Base-by-base conservation (phyloP, 495 filamentous ascomycete genomes). In the Aspergillus sparsus region DNA sequence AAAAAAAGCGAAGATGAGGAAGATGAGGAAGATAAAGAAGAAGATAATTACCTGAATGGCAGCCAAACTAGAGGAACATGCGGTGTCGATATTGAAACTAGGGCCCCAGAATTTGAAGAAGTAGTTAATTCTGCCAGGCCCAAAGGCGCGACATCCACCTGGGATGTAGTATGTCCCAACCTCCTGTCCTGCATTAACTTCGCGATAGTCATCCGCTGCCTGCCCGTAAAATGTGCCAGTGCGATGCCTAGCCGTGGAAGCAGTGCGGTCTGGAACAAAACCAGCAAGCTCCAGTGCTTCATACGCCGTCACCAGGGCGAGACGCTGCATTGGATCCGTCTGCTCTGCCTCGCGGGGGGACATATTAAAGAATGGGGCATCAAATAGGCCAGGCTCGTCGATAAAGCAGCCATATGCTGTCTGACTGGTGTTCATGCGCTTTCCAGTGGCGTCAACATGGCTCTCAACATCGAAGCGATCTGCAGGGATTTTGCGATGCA, bases 131-230 rank as follows among this genome's bases (percentile, higher is more conserved):
- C 80, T 80, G 6, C 65, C 87, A 0, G 85, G 84, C 0, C 82
- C 82, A 57, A 92, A 92, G 3, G 88, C 89, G 13, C 88, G 82
- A 5, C 84, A 80, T 63, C 84, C 87, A 41, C 90, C 90, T 0
- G 90, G 86, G 63, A 91, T 89, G 74, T 78, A 90, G 68, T 93
- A 92, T 1, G 88, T 91, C 67, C 90, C 87, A 35, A 93, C 82
- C 51, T 90, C 84, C 61, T 92, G 81, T 2, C 81, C 82, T 15
- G 83, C 82, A 63, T 91, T 90, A 51, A 90, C 83, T 63, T 92
- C 89, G 61, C 84, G 83, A 80, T 85, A 93, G 57, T 93, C 90
- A 55, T 92, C 88, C 11, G 84, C 87, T 0, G 89, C 88, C 67
- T 91, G 86, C 15, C 90, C 90, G 66, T 89, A 90, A 62, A 89